Base-by-base conservation (phyloP, 176 grass and related monocot genomes). In the Themeda triandra region DNA sequence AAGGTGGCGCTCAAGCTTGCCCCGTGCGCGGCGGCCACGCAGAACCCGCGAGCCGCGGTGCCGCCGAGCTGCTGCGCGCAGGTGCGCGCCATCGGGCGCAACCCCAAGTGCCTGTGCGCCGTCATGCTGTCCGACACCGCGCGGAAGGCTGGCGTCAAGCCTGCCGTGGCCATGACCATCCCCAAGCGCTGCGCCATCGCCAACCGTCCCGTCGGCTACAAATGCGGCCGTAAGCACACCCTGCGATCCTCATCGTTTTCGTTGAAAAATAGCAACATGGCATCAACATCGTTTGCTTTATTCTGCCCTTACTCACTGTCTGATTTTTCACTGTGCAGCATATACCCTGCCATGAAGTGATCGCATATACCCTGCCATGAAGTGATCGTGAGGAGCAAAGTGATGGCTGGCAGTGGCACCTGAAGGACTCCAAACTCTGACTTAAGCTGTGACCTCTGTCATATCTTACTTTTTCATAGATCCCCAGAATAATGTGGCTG, bases 141-240 rank as follows among this genome's bases (percentile, higher is more conserved):
- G 1, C 87, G 86, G 32, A 82, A 60, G 18, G 89, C 89, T 29
- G 92, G 92, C 29, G 90, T 93, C 60, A 95, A 93, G 71, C 95
- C 92, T 2, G 82, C 81, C 23, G 74, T 98, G 10, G 95, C 92
- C 62, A 90, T 95, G 63, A 92, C 91, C 32, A 95, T 98, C 31
- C 92, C 91, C 62, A 98, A 98, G 81, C 87, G 92, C 72, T 95
- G 92, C 91, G 94, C 88, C 85, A 44, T 98, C 68, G 87, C 79
- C 31, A 80, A 87, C 71, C 92, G 95, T 32, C 92, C 91, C 36
- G 49, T 93, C 36, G 95, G 92, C 24, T 98, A 95, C 85, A 95
- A 98, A 80, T 98, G 95, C 49, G 92, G 95, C 78, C 89, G 92
- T 93, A 62, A 64, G 79, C 80, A 15, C 3, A 12, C 71, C 63